Evolutionary conservation across 345 rosid genomes (phyloP).

Genomic region (Fremontodendron californicum): DNA sequence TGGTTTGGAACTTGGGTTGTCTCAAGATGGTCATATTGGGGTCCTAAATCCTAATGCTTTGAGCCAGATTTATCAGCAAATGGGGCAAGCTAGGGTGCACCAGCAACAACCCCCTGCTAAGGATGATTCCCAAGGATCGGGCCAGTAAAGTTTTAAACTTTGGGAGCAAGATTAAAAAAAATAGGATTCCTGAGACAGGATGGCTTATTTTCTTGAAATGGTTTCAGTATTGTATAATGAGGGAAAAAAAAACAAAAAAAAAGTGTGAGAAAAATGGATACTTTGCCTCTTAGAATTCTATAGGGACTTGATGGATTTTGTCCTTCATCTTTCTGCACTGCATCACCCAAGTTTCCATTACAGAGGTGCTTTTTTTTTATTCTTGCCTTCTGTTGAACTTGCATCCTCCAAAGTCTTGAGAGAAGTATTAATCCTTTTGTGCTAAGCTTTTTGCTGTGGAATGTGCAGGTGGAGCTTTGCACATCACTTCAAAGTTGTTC

Average conservation of each 20-base stretch:
- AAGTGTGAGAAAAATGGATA: slow-evolving; percentile 11
- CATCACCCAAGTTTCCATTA: no score
- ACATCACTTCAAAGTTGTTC: no score
- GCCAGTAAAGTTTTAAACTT: no score
- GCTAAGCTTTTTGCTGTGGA: slow-evolving; percentile 30
- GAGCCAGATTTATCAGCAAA: slow-evolving; percentile 84
- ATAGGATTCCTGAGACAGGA: slow-evolving; percentile 34
- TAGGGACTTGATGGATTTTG: slow-evolving; percentile 39
- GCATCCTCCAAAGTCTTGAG: neutral
- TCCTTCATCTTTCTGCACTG: slow-evolving; percentile 29
- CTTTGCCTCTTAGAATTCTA: slow-evolving; percentile 33
- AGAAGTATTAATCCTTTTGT: slow-evolving; percentile 15
- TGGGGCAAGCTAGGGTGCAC: slow-evolving; percentile 60
- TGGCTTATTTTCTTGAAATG: slow-evolving; percentile 30
- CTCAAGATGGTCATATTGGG: no score
- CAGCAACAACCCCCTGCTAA: slow-evolving; percentile 31
- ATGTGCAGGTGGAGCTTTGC: slow-evolving; percentile 65
- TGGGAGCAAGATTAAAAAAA: slow-evolving; percentile 18
- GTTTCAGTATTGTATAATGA: slow-evolving; percentile 49
- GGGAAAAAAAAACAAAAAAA: slow-evolving; percentile 29
- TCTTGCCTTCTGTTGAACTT: no score
- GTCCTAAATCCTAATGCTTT: slow-evolving; percentile 68
- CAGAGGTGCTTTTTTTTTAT: no score
- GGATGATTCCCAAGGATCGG: no score
- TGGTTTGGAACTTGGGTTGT: slow-evolving; percentile 89